Percentiles rank a stretch among this genome's conserved stretches.
phyloP scores from a whole-genome alignment of 1,139 yeast species.

The Diutina neorugosa region DNA sequence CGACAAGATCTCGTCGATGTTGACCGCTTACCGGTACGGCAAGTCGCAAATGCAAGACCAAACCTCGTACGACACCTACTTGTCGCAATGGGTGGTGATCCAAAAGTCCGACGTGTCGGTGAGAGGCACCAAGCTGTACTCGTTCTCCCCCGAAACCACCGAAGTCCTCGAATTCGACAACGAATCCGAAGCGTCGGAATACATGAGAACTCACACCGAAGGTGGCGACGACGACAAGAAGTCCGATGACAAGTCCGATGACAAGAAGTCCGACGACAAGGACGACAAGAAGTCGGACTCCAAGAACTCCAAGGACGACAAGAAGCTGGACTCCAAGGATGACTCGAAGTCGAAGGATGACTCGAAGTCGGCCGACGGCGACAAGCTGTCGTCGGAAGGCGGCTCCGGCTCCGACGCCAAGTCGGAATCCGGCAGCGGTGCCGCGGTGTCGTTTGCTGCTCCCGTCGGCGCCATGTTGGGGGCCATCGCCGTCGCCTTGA shows the following conservation, averaged over 20 bases:
- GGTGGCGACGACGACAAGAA: not conserved
- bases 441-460: not conserved
- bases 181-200: not conserved
- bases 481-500: constrained; percentile 3
- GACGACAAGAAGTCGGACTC: not conserved
- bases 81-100: constrained; percentile 2
- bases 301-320: not conserved
- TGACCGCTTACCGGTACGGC: constrained; percentile 4
- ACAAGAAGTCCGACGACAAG: not conserved
- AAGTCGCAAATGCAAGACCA: constrained; percentile 1
- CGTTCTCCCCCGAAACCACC: not conserved
- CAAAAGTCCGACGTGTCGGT: not conserved
- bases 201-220: constrained; percentile 1
- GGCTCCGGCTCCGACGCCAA: not conserved
- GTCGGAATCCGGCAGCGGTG: not conserved
- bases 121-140: constrained; percentile 2
- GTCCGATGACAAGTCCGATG: not conserved
- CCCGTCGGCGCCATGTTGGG: constrained; percentile 3
- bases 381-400: not conserved
- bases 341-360: not conserved
- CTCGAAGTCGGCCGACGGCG: not conserved
- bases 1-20: not conserved
- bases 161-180: not conserved
- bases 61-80: not conserved
- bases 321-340: not conserved